These are phyloP conservation scores for Anisodus acutangulus DNA, from an alignment of 257 asterid genomes.

Conservation along the genomic window DNA sequence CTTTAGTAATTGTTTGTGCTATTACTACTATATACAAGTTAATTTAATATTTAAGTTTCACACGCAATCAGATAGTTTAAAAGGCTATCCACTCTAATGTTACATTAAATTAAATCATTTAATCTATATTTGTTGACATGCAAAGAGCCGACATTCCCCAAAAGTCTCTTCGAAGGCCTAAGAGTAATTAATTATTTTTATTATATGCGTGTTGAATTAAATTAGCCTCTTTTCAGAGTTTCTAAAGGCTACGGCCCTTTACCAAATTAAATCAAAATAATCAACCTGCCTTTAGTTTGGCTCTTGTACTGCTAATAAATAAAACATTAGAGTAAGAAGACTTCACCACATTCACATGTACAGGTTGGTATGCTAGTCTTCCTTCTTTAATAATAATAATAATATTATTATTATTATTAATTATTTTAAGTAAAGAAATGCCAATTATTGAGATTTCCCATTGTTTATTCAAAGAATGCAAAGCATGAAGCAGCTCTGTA, in stretches of 20 bases:
- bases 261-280: not conserved
- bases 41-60: not conserved
- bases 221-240: slow-evolving; percentile 6
- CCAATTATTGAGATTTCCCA: not conserved
- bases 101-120: not conserved
- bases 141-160: not conserved
- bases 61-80: not conserved
- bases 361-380: slow-evolving; percentile 12
- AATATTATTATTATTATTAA: too few relatives aligned
- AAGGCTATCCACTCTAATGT: not conserved
- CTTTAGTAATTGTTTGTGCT: not conserved
- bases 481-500: not conserved
- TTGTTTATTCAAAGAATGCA: slow-evolving; percentile 22
- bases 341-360: not conserved
- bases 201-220: not conserved
- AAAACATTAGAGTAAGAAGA: not conserved
- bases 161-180: not conserved
- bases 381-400: not conserved
- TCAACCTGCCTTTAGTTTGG: not conserved
- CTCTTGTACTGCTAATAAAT: not conserved
- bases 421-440: not conserved
- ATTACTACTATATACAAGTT: not conserved
- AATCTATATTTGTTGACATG: not conserved
- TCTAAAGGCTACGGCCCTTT: not conserved
- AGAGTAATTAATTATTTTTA: not conserved